These are phyloP conservation scores for Daldinia concentrica DNA, from an alignment of 495 filamentous ascomycete species.

Conservation along the genomic window DNA sequence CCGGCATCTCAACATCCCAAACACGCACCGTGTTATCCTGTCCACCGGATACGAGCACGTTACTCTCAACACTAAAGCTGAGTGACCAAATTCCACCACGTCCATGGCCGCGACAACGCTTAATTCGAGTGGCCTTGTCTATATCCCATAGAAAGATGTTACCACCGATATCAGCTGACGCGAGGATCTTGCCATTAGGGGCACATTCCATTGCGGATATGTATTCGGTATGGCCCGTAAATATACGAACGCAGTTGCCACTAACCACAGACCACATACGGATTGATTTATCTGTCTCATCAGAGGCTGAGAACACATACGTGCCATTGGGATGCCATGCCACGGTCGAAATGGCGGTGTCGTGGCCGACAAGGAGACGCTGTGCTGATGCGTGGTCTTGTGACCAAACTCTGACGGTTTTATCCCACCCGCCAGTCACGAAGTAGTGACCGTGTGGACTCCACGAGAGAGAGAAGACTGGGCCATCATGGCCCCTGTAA, in stretches of 20 bases:
- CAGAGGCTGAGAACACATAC: conserved; percentile 89
- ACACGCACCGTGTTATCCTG: conserved; percentile 92
- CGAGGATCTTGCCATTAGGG: conserved; percentile 85
- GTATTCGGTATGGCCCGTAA: conserved; percentile 87
- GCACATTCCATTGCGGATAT: conserved; percentile 84
- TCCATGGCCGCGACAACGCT: conserved; percentile 92
- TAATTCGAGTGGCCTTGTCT: conserved; percentile 79
- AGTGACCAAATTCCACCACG: conserved; percentile 94
- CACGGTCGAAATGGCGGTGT: conserved; percentile 84
- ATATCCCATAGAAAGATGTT: conserved; percentile 95
- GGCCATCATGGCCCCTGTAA: conserved; percentile 89
- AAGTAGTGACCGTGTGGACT: conserved; percentile 98
- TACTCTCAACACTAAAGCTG: conserved; percentile 89
- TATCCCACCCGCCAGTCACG: conserved; percentile 83
- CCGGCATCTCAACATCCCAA: conserved; percentile 83
- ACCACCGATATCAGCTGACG: conserved; percentile 84
- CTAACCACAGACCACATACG: conserved; percentile 96
- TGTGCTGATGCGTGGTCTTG: conserved; percentile 91
- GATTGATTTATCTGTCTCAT: conserved; percentile 82
- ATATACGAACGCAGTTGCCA: conserved; percentile 86
- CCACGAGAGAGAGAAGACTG: conserved; percentile 88
- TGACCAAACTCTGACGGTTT: conserved; percentile 87
- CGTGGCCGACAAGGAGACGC: conserved; percentile 89
- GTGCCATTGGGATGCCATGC: conserved; percentile 92
- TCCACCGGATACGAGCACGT: conserved; percentile 84